Evolutionary conservation across 305 asterid species (phyloP).

Genomic region (Euphrasia arctica): DNA sequence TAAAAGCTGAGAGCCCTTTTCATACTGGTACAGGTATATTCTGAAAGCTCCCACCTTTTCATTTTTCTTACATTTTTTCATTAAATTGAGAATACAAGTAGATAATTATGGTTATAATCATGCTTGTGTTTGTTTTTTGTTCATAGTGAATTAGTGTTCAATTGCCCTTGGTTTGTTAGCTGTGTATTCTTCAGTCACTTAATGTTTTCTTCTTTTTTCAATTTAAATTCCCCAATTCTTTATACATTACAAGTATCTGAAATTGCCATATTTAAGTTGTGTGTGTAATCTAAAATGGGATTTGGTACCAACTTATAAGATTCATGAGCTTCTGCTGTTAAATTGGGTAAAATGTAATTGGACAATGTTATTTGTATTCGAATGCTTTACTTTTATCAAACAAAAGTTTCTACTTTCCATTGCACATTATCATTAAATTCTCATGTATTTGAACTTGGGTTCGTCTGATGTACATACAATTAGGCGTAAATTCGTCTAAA

Average conservation of each 20-base stretch:
- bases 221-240: neutral
- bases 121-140: neutral
- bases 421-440: neutral
- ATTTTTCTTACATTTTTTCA: constrained; percentile 11
- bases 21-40: constrained; percentile 51
- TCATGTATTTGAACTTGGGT: neutral
- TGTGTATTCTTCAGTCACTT: neutral
- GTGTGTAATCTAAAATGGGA: too few species aligned
- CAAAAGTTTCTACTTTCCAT: neutral
- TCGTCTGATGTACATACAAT: neutral
- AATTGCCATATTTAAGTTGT: neutral
- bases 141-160: neutral
- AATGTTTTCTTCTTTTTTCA: neutral
- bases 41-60: neutral
- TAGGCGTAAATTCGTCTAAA: neutral
- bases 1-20: constrained; percentile 70
- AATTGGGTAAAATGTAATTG: neutral
- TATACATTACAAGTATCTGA: neutral
- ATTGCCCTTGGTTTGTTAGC: neutral
- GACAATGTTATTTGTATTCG: neutral
- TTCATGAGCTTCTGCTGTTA: too few species aligned
- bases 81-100: neutral
- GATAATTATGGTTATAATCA: neutral
- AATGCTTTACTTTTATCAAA: too few species aligned
- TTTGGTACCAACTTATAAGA: too few species aligned